A percentile compares a stretch with the other conserved stretches of the same genome.
Conservation (phyloP, 192 early-diverging fungal species). For the Umbelopsis sp. region DNA sequence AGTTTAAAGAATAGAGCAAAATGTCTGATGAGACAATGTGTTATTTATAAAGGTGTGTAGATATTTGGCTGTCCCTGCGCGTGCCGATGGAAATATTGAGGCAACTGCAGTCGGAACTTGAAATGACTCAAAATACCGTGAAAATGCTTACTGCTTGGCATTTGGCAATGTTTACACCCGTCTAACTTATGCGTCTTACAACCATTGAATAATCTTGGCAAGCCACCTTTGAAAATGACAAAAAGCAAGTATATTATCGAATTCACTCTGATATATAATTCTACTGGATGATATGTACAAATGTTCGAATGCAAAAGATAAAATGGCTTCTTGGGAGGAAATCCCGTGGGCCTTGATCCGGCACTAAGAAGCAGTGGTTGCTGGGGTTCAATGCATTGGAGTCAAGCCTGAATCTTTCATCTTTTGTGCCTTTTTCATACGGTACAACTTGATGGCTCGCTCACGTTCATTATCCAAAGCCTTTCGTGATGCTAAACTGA, state of each 20-base stretch:
- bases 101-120: neutral
- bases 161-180: neutral
- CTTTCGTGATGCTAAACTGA: slow-evolving; percentile 50
- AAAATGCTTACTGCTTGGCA: neutral
- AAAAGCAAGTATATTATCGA: too few species aligned
- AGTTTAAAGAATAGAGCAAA: too few species aligned
- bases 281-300: slow-evolving; percentile 1
- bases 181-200: neutral
- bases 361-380: neutral
- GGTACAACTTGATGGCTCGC: slow-evolving; percentile 51
- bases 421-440: slow-evolving; percentile 53
- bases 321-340: neutral
- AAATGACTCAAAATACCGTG: slow-evolving; percentile 10
- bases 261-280: neutral
- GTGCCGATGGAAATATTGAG: too few species aligned
- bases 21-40: neutral
- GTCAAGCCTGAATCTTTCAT: slow-evolving; percentile 27
- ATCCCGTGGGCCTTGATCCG: neutral
- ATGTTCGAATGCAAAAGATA: neutral
- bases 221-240: neutral
- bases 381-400: slow-evolving; percentile 2
- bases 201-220: neutral
- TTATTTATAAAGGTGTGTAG: neutral
- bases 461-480: slow-evolving; percentile 56
- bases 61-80: neutral